Conservation (phyloP, 129 eudicot genomes). For the Rutidosis leptorrhynchoides region DNA sequence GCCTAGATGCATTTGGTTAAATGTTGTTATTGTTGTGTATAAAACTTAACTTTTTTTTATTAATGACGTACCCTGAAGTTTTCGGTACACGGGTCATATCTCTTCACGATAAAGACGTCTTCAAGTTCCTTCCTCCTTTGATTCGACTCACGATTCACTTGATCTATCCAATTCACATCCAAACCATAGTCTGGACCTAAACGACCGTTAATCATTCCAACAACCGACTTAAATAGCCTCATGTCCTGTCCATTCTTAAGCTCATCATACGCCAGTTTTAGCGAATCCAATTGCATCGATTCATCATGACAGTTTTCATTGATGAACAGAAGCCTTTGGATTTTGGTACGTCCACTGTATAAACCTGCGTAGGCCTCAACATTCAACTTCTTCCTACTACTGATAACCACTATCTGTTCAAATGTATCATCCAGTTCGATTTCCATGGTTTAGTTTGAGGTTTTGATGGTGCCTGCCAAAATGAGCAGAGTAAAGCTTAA, state of each 20-base stretch:
- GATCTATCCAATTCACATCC: conserved; percentile 49
- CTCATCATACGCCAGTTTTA: conserved; percentile 68
- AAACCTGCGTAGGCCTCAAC: conserved; percentile 65
- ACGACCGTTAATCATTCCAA: conserved; percentile 50
- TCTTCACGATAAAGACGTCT: no score
- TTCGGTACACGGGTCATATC: no score
- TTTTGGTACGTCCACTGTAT: conserved; percentile 63
- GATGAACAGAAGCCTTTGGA: conserved; percentile 47
- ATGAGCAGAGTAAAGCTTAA: no score
- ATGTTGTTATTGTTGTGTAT: no score
- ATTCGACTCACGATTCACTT: conserved; percentile 54
- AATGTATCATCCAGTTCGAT: conserved; percentile 32
- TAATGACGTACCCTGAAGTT: no score
- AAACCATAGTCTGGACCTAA: conserved; percentile 47
- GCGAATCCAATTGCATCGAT: conserved; percentile 54
- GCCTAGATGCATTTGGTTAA: no score
- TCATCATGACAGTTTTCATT: conserved; percentile 40
- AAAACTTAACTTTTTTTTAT: background rate
- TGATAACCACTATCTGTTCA: conserved; percentile 39
- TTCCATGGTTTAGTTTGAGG: conserved; percentile 33
- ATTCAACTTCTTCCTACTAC: conserved; percentile 39
- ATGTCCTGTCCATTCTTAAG: conserved; percentile 66
- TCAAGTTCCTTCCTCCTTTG: conserved; percentile 58
- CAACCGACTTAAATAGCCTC: conserved; percentile 50
- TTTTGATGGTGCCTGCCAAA: background rate